Base-by-base conservation (phyloP, 139 green algal genomes). In the Chlorella sp. region DNA sequence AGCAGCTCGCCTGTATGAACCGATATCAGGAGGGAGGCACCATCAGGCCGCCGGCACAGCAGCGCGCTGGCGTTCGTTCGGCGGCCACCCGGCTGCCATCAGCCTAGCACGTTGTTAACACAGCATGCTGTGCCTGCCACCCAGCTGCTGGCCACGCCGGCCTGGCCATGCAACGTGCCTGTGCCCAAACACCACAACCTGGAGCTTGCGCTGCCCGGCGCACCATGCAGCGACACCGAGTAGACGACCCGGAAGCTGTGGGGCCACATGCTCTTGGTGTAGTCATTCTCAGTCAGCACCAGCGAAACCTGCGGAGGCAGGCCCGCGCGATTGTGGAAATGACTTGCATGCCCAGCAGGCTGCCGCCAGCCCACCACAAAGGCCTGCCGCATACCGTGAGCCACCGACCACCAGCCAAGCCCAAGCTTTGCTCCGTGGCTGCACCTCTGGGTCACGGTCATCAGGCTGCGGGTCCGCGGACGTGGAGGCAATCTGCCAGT, bases 201-300 rank as follows among this genome's bases (percentile, higher is more conserved):
- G n/a, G 51, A 24, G 13, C 51, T 26, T 3, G 13, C 51, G 26
- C 60, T 16, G 38, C 36, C 36, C 20, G 2, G 74, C 76, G n/a
- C 58, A 74, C 77, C 58, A 76, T 98, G 93, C 74, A 99, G 92
- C 2, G 91, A 87, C 19, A 97, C 91, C 16, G 87, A 90, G 88
- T 96, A 96, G 3, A 89, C 92, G 16, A 93, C 93, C 89, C 95
- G 96, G 92, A 98, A 98, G 73, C 90, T 88, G 90, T 95, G 85
- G 22, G 94, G 92, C 91, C 93, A 89, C 65, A 38, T 73, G 65
- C 65, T 99, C 38, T 86, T 88, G 34, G 96, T 99, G 91, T 98
- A 97, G 7, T 98, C 96, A 76, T 85, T 97, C 88, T 97, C 93
- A 3, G 69, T 89, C 14, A 99, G 92, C 48, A 95, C 86, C 65